These are phyloP conservation scores for Blastobotrys capitulatus DNA, from an alignment of 1,139 yeast genomes.

Conservation along the genomic window DNA sequence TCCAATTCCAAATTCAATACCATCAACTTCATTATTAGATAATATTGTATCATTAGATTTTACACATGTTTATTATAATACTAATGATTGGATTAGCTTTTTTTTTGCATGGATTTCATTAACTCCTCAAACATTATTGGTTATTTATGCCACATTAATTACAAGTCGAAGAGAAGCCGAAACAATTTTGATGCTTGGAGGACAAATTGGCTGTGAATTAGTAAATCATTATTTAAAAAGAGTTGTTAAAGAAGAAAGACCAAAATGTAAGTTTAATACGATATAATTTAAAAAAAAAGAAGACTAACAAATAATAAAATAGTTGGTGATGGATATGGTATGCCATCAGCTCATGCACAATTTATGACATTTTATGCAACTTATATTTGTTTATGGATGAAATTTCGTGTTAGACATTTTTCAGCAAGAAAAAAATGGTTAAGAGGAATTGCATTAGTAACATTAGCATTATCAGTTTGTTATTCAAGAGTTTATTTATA, in stretches of 20 bases:
- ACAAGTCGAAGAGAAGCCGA: slow-evolving; percentile 78
- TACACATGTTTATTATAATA: slow-evolving; percentile 77
- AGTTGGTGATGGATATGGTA: slow-evolving; percentile 66
- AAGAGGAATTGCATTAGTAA: slow-evolving; percentile 22
- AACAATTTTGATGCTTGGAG: slow-evolving; percentile 75
- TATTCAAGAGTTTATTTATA: slow-evolving; percentile 70
- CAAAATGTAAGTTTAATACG: slow-evolving; percentile 44
- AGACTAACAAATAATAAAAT: slow-evolving; percentile 19
- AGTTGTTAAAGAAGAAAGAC: slow-evolving; percentile 67
- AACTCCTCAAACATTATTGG: slow-evolving; percentile 74
- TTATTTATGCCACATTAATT: slow-evolving; percentile 81
- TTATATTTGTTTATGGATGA: slow-evolving; percentile 51
- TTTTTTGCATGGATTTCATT: slow-evolving; percentile 68
- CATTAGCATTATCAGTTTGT: slow-evolving; percentile 48
- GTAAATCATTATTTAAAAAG: slow-evolving; percentile 65
- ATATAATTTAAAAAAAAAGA: slow-evolving; percentile 29
- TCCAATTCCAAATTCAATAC: neutral
- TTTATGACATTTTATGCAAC: slow-evolving; percentile 83
- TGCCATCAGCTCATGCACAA: slow-evolving; percentile 97
- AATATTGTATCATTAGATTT: slow-evolving; percentile 21
- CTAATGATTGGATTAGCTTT: slow-evolving; percentile 55
- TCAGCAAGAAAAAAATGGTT: slow-evolving; percentile 27
- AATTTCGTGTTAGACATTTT: slow-evolving; percentile 39
- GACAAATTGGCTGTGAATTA: slow-evolving; percentile 76
- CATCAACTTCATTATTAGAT: neutral